Base-by-base conservation (phyloP, 768 basidiomycete species). In the Boletus huronensis region DNA sequence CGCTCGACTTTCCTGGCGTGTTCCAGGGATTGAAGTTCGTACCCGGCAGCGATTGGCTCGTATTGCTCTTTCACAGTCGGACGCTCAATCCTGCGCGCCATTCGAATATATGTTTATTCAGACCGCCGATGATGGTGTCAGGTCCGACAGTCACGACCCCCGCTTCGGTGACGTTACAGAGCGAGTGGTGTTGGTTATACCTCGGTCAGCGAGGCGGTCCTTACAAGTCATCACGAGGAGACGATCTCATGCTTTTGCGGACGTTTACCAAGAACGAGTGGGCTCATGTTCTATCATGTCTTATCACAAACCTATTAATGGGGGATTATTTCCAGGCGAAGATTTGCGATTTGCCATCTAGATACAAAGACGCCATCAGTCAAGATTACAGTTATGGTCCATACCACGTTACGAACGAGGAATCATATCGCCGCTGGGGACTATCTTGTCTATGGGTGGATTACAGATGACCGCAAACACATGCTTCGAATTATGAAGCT, bases 1-100 rank as follows among this genome's bases (percentile, higher is more conserved):
- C 67, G 4, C 60, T 69, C 23, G 64, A 67, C 14, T 62, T 70
- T 31, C 64, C 69, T 7, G 68, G 68, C 3, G 54, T 69, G 8
- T 69, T 69, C 48, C 68, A 70, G 51, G 68, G 68, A 31, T 40
- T 69, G 52, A 67, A 59, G 39, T 69, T 71, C 49, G n/a, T 66
- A 40, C 62, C 68, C 9, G 68, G 68, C 8, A 60, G 60, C 36
- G 58, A 66, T 49, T 69, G 68, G 68, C 62, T 69, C 2, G 67
- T 69, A 14, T 46, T 69, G 23, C 59, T 70, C n/a, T 69, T 70
- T 40, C 68, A 69, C 48, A 69, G 68, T 31, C 62, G 69, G 7
- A 63, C 54, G 19, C 62, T 66, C 25, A 69, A 69, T 29, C 69
- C 69, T 17, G 51, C 55, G 0, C 64, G 65, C 6, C 67, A 69